Percentiles rank a stretch among this genome's conserved stretches.
Evolutionary conservation across 1,139 yeast species (phyloP).

Genomic region (Pichia sp.): DNA sequence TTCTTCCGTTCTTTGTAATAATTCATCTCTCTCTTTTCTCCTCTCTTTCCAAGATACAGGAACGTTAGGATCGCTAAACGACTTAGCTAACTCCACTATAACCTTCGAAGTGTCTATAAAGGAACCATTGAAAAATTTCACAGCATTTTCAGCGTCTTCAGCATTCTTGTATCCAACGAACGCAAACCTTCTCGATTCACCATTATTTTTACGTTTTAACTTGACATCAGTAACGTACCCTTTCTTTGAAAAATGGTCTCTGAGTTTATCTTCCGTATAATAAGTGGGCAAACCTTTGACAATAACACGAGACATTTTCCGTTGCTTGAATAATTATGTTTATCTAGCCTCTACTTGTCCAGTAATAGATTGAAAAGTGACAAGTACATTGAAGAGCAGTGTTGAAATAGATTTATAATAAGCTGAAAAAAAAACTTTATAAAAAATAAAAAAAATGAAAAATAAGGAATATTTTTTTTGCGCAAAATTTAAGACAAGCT

Average conservation of each 20-base stretch:
- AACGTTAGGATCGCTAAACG: constrained; percentile 75
- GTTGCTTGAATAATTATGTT: not conserved
- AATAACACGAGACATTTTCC: constrained; percentile 78
- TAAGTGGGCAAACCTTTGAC: constrained; percentile 91
- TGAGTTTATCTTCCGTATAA: constrained; percentile 69
- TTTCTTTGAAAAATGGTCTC: constrained; percentile 56
- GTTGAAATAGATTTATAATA: not conserved
- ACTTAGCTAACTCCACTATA: constrained; percentile 76
- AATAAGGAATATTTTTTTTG: not conserved
- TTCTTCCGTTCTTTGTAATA: constrained; percentile 53
- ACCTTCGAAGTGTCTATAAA: constrained; percentile 80
- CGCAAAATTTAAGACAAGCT: not conserved
- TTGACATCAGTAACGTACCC: constrained; percentile 76
- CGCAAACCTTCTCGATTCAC: constrained; percentile 90
- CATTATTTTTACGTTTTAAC: constrained; percentile 71
- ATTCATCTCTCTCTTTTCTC: constrained; percentile 50
- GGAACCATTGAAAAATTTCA: constrained; percentile 66
- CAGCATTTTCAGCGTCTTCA: constrained; percentile 76
- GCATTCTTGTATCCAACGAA: constrained; percentile 77
- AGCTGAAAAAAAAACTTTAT: not conserved
- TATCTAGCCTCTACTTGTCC: too few relatives aligned
- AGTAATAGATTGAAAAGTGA: not conserved
- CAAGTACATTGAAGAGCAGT: not conserved
- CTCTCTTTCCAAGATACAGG: constrained; percentile 71
- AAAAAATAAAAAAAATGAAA: not conserved